Evolutionary conservation across 1,139 yeast genomes (phyloP), one percentile per base, ranked within the genome.

Genomic region (Pichia sp.): DNA sequence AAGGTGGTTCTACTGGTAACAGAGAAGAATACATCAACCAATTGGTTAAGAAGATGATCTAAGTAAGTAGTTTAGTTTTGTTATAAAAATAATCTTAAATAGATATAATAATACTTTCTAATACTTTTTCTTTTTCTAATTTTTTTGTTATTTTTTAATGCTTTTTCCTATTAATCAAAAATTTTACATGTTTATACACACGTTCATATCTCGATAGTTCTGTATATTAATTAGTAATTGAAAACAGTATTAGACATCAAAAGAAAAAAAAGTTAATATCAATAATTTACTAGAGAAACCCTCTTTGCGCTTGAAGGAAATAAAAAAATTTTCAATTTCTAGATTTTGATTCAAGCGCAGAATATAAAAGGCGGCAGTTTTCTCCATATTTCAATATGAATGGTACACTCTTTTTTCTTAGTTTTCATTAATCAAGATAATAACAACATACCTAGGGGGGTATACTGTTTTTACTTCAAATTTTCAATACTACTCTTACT

Each of bases 1-100:
- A 90, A 80, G 97, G 98, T 80, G 98, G 98, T 82, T 86, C 96
- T 77, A 80, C 90, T 73, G 98, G 98, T 82, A 90, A 92, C 96
- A 89, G 97, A 77, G 98, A 92, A 78, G 87, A 90, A 69, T 84
- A 80, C 87, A 92, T 92, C 78, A 92, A 92, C 83, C 85, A 87
- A 73, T 86, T 94, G 75, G 90, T 92, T 71, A 89, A 90, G 82
- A 87, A 94, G 72, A 87, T 86, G 95, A 85, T 84, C 89, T 85
- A 83, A 74, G 67, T 59, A 48, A 39, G 30, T 35, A 39, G 27
- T 24, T 11, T 41, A 37, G 22, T 41, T 41, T 40, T 16, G 16
- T 25, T 39, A 26, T 34, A 16, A 35, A 26, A 20, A 35, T 27
- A 20, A 16, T 16, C 11, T 35, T 20, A 20, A 35, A 24, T 32